phyloP scores from a whole-genome alignment of 768 basidiomycete species.

The Suillus sp. region DNA sequence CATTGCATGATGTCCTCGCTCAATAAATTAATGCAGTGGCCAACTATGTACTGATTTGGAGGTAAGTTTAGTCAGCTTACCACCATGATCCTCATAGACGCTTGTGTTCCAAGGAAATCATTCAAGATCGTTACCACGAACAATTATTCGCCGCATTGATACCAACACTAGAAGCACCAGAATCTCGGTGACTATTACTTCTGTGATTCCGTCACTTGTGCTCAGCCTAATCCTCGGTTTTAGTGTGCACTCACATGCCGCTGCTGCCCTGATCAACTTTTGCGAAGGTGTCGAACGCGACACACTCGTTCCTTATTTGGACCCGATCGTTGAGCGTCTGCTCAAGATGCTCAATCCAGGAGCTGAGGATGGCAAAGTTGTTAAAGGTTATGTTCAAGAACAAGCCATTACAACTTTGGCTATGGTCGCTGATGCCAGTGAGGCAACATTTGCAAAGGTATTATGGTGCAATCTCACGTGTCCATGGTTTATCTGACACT shows the following conservation, averaged over 20 bases:
- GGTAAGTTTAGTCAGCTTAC: constrained; percentile 39
- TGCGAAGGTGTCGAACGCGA: constrained; percentile 83
- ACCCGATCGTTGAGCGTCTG: constrained; percentile 69
- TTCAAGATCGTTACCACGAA: constrained; percentile 70
- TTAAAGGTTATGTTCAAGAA: constrained; percentile 74
- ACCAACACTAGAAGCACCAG: constrained; percentile 72
- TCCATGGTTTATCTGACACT: constrained; percentile 9
- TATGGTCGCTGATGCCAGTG: constrained; percentile 88
- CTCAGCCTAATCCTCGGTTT: constrained; percentile 7
- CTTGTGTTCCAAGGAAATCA: constrained; percentile 57
- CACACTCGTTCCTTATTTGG: constrained; percentile 75
- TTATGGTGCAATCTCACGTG: constrained; percentile 15
- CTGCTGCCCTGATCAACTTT: constrained; percentile 88
- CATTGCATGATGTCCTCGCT: constrained; percentile 3
- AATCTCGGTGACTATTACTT: constrained; percentile 53
- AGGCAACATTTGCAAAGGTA: constrained; percentile 74
- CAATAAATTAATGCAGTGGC: constrained; percentile 50
- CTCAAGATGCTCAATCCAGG: constrained; percentile 60
- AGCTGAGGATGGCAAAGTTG: constrained; percentile 42
- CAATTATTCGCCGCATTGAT: constrained; percentile 73
- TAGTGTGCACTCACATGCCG: constrained; percentile 86
- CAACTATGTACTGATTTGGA: constrained; percentile 90
- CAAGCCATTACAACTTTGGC: constrained; percentile 87
- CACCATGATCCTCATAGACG: not conserved
- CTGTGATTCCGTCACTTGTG: not conserved